Base-by-base conservation (phyloP, 176 grass and related monocot genomes). In the Olyra latifolia region DNA sequence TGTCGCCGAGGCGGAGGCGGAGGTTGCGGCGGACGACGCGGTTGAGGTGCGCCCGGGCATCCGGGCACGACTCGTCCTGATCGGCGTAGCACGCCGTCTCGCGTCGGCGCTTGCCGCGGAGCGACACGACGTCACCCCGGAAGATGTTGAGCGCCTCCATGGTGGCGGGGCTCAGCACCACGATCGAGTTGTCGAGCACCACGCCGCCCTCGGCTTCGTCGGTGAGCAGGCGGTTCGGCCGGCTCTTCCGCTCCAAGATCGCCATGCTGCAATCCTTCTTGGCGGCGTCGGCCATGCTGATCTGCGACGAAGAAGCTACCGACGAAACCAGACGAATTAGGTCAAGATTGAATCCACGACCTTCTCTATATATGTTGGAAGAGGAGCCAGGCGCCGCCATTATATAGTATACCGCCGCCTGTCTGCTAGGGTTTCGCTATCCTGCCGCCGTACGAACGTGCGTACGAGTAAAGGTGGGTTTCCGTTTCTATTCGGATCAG, bases 11-110 rank as follows among this genome's bases (percentile, higher is more conserved):
- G 10, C 43, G 30, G 15, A 88, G 60, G 4, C 77, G 79, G 35
- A 91, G 78, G 78, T 91, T 91, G 55, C 59, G 48, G 22, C 89
- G 82, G 62, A 91, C 89, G 42, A 78, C 89, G 71, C 86, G 86
- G 82, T 69, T 85, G 43, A 88, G 20, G 19, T 78, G 77, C 4
- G 71, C 75, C 27, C 60, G 46, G 53, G 44, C 69, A 30, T 85
- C 62, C 6, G 83, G 82, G 25, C 86, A 88, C 7, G 72, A 64
- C 5, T 47, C 74, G 75, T 91, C 86, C 5, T 0, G 20, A 4
- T 45, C 13, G 19, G 78, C 82, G 72, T 85, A 91, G 83, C 86
- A 91, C 20, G 78, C 38, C 24, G 78, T 86, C 66, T 91, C 82
- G 16, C 67, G 79, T 20, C 89, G 65, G 29, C 73, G 72, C 85